phyloP scores from a whole-genome alignment of 768 basidiomycete genomes.

The Russula olivacea region DNA sequence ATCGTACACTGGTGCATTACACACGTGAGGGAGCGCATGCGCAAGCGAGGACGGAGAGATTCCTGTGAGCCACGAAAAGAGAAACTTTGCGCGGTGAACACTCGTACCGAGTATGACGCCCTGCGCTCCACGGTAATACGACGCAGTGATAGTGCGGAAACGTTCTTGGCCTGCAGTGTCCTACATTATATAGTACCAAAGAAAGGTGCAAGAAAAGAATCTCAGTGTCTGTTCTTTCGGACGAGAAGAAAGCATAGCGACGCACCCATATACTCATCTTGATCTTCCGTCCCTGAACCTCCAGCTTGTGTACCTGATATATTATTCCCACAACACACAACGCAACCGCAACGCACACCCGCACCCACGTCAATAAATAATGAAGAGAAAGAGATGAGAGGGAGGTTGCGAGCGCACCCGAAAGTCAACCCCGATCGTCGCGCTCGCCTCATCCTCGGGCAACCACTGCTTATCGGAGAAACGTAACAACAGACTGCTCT shows the following conservation, averaged over 20 bases:
- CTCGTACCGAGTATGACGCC: conserved; percentile 66
- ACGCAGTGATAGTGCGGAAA: conserved; percentile 90
- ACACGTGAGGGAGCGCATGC: neutral
- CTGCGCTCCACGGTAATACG: conserved; percentile 89
- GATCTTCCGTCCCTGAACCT: conserved; percentile 72
- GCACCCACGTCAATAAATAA: neutral
- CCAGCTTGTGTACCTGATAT: conserved; percentile 79
- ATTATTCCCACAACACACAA: neutral
- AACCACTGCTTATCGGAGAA: conserved; percentile 97
- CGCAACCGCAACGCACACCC: neutral
- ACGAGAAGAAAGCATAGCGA: neutral
- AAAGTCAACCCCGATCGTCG: conserved; percentile 83
- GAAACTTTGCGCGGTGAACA: neutral
- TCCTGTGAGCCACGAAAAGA: neutral
- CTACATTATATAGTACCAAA: conserved; percentile 35
- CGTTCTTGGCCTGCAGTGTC: conserved; percentile 97
- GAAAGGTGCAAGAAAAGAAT: neutral
- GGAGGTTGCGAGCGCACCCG: conserved; percentile 44
- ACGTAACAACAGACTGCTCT: conserved; percentile 84
- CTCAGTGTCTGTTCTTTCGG: neutral
- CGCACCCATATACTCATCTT: conserved; percentile 97
- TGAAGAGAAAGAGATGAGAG: neutral
- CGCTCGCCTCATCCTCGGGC: conserved; percentile 81
- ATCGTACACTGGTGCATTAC: conserved; percentile 72
- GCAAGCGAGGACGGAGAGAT: neutral